Percentiles rank a stretch among this genome's conserved stretches.
phyloP scores from a whole-genome alignment of 305 asterid species.

The Fraxinus latifolia region DNA sequence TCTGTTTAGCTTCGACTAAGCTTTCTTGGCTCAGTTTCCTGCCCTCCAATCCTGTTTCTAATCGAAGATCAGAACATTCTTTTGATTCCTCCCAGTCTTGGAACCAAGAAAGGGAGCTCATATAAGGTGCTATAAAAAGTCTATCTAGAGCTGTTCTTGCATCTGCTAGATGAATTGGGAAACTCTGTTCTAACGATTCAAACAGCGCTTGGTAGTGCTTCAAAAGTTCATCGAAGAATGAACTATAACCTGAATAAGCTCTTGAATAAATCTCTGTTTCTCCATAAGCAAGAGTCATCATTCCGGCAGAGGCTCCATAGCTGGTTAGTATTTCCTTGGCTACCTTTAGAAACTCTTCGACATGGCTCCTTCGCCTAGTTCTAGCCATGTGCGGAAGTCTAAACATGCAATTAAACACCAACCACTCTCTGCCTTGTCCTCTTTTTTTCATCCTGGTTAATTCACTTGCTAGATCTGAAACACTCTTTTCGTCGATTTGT shows the following conservation, averaged over 20 bases:
- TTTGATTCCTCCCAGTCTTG: slow-evolving; percentile 27
- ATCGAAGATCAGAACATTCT: slow-evolving; percentile 6
- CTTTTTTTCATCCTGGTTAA: not conserved
- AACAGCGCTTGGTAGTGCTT: slow-evolving; percentile 21
- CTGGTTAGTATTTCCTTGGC: slow-evolving; percentile 19
- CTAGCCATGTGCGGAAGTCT: slow-evolving; percentile 35
- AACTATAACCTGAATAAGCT: slow-evolving; percentile 10
- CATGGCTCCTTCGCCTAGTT: slow-evolving; percentile 26
- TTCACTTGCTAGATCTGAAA: slow-evolving; percentile 19
- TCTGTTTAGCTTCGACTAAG: slow-evolving; percentile 25
- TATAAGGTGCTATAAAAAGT: slow-evolving; percentile 26
- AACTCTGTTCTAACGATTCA: slow-evolving; percentile 28
- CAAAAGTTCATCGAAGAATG: slow-evolving; percentile 22
- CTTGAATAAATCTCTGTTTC: slow-evolving; percentile 6
- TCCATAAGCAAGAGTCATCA: slow-evolving; percentile 22
- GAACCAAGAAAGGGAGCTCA: not conserved
- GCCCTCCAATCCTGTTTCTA: slow-evolving; percentile 18
- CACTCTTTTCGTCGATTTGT: slow-evolving; percentile 24
- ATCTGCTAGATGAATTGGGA: slow-evolving; percentile 29
- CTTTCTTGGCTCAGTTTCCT: slow-evolving; percentile 26
- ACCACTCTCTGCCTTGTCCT: slow-evolving; percentile 23
- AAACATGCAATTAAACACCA: slow-evolving; percentile 31
- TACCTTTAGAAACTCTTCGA: slow-evolving; percentile 29
- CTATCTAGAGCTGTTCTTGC: slow-evolving; percentile 28
- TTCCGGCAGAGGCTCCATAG: slow-evolving; percentile 20